A percentile compares a stretch with the other conserved stretches of the same genome.
These are phyloP conservation scores for Geranomyces variabilis DNA, from an alignment of 192 early-diverging fungal genomes.

Conservation along the genomic window DNA sequence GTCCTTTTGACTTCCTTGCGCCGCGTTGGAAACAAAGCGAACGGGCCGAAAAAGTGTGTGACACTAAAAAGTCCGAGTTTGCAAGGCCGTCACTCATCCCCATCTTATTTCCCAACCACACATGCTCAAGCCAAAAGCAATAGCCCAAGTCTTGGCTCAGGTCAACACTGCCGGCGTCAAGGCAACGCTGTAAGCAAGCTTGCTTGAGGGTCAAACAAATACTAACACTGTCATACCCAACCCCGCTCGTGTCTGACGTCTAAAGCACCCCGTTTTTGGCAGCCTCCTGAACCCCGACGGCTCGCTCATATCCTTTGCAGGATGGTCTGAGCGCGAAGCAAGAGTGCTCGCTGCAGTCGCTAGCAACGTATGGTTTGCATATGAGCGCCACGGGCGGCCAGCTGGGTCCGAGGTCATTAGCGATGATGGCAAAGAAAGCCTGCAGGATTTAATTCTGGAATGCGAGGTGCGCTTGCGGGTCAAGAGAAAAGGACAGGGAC, in stretches of 20 bases:
- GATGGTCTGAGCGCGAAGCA: constrained; percentile 38
- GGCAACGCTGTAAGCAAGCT: constrained; percentile 33
- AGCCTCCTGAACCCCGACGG: constrained; percentile 50
- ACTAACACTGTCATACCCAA: neutral
- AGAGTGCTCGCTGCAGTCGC: constrained; percentile 44
- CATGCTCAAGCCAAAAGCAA: constrained; percentile 43
- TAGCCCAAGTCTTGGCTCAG: constrained; percentile 43
- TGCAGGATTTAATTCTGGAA: constrained; percentile 39
- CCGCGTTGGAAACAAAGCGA: no score
- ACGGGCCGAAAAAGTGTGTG: no score
- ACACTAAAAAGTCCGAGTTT: no score
- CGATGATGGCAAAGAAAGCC: constrained; percentile 33
- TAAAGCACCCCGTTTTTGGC: neutral
- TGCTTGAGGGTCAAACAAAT: neutral
- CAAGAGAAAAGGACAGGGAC: no score
- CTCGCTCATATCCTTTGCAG: constrained; percentile 45
- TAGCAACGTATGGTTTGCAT: constrained; percentile 48
- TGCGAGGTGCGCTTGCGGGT: constrained; percentile 34
- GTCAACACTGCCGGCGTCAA: constrained; percentile 41
- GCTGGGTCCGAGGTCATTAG: neutral
- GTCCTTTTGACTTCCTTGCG: no score
- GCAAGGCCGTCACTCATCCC: no score
- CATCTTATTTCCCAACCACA: no score
- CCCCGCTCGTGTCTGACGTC: neutral
- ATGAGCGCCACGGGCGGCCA: constrained; percentile 43